phyloP scores from a whole-genome alignment of 805 yeast genomes.

The Candida parachauliodes region DNA sequence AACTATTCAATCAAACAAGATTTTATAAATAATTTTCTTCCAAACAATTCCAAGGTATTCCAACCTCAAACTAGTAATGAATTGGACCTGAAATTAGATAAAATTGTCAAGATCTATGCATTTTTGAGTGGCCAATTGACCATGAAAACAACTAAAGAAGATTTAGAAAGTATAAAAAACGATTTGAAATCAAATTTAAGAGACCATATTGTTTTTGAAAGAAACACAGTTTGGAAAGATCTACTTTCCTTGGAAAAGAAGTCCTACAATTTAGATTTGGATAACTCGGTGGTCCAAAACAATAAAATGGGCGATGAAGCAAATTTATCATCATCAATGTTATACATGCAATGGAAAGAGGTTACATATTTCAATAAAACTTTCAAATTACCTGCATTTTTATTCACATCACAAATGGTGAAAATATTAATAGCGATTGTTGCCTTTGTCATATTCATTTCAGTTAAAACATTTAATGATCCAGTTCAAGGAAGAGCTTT shows the following conservation, averaged over 20 bases:
- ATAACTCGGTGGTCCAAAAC: slow-evolving; percentile 12
- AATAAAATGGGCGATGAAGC: slow-evolving; percentile 27
- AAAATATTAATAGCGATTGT: slow-evolving; percentile 47
- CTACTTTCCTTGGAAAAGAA: slow-evolving; percentile 66
- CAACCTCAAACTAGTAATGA: slow-evolving; percentile 25
- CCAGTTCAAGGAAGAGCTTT: slow-evolving; percentile 67
- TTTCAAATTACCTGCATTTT: slow-evolving; percentile 42
- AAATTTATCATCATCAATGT: slow-evolving; percentile 12
- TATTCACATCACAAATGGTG: slow-evolving; percentile 45
- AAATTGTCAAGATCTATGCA: slow-evolving; percentile 54
- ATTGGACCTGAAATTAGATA: slow-evolving; percentile 52
- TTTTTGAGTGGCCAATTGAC: slow-evolving; percentile 32
- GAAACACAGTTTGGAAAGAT: slow-evolving; percentile 97
- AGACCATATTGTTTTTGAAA: slow-evolving; percentile 95
- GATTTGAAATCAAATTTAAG: slow-evolving; percentile 57
- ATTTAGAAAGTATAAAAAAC: slow-evolving; percentile 37
- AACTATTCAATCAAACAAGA: slow-evolving; percentile 55
- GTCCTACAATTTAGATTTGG: slow-evolving; percentile 26
- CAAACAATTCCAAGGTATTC: slow-evolving; percentile 55
- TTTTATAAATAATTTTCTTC: slow-evolving; percentile 48
- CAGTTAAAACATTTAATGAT: slow-evolving; percentile 58
- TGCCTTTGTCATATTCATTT: slow-evolving; percentile 50
- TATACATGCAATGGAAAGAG: slow-evolving; percentile 18
- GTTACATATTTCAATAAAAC: slow-evolving; percentile 14
- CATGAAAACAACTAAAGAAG: slow-evolving; percentile 47